Percentiles rank a stretch among this genome's conserved stretches.
Evolutionary conservation across 768 basidiomycete genomes (phyloP).

Genomic region (Xanthoconium stramineum): DNA sequence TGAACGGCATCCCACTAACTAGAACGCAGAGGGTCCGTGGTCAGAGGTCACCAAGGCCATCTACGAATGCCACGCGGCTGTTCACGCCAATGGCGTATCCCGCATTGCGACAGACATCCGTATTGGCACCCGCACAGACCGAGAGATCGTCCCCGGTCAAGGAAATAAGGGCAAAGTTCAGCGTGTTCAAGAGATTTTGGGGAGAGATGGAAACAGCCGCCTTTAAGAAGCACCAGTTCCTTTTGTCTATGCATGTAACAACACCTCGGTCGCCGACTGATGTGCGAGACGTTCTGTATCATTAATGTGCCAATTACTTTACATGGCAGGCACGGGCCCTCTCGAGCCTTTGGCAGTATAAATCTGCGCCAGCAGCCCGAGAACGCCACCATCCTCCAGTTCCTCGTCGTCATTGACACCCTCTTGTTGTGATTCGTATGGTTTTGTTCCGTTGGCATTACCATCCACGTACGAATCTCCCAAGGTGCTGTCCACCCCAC

Average conservation of each 20-base stretch:
- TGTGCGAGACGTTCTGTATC: not conserved
- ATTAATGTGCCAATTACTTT: constrained; percentile 1
- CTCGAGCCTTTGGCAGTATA: constrained; percentile 59
- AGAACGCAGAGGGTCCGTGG: constrained; percentile 73
- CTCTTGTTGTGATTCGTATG: constrained; percentile 40
- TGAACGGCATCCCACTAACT: not conserved
- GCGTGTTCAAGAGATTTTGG: constrained; percentile 78
- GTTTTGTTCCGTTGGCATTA: constrained; percentile 38
- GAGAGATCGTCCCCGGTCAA: constrained; percentile 54
- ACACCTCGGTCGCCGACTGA: too few relatives aligned
- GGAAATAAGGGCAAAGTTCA: constrained; percentile 80
- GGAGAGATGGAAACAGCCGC: constrained; percentile 24
- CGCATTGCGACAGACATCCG: constrained; percentile 91
- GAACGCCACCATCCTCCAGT: constrained; percentile 76
- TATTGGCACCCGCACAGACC: constrained; percentile 86
- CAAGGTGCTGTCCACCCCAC: constrained; percentile 57
- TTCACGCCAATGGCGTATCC: constrained; percentile 71
- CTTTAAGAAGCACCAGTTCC: not conserved
- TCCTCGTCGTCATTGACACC: constrained; percentile 60
- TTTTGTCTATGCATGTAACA: not conserved
- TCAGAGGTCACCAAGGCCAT: constrained; percentile 79
- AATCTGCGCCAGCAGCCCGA: constrained; percentile 85
- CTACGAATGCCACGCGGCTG: constrained; percentile 85
- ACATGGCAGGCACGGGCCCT: constrained; percentile 45
- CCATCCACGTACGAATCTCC: constrained; percentile 76